Evolutionary conservation across 164 flowering plant species (phyloP), one percentile per base, ranked within the genome.

Genomic region (Sedum album): DNA sequence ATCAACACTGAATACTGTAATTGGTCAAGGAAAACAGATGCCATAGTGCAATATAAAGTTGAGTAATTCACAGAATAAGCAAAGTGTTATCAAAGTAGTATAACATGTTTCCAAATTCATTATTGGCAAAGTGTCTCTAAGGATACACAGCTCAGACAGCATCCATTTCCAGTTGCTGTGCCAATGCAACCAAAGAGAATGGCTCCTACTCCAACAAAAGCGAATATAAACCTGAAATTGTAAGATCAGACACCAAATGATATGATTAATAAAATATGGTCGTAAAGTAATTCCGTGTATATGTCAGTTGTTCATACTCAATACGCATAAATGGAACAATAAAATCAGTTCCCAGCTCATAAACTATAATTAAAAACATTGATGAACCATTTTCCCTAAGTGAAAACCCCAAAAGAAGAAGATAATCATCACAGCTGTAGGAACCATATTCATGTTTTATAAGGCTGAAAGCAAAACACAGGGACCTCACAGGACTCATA

Each of bases 131-230:
- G 26, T 20, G 30, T 7, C 17, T 20, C 66, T 6, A 18, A 86
- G 97, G 98, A 94, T 94, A 94, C 98, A 38, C 41, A 38, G 10
- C 41, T 38, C 41, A 38, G 41, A 38, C 41, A 38, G 41, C 41
- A 38, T 38, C 89, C 90, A 74, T 80, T 91, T 74, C 93, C 76
- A 44, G 88, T 78, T 25, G 73, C 71, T 3, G 84, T 81, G 76
- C 95, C 98, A 61, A 91, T 81, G 70, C 98, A 94, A 62, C 98
- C 98, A 73, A 76, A 87, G 72, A 90, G 62, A 94, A 84, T 38
- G 41, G 41, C 41, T 10, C 41, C 41, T 38, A 38, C 41, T 38
- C 69, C 98, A 73, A 86, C 77, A 76, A 94, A 94, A 28, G 86
- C 73, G 77, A 83, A 89, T 66, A 94, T 85, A 76, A 91, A 94